Percentiles rank a stretch among this genome's conserved stretches.
phyloP scores from a whole-genome alignment of 176 grass and related monocot genomes.

The Musa troglodytarum region DNA sequence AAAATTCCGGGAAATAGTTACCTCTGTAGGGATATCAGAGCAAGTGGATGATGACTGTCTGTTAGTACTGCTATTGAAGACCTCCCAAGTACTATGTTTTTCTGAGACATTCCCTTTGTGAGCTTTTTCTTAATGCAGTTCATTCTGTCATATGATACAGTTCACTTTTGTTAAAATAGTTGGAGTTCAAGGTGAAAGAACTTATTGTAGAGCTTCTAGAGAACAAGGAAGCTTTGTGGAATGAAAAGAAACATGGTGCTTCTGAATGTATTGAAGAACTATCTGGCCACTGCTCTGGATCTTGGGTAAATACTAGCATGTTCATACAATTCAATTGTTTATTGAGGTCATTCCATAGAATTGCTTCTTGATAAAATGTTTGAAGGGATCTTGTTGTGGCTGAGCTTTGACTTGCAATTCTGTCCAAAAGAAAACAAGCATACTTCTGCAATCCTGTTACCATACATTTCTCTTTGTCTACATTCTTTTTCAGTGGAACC shows the following conservation, averaged over 20 bases:
- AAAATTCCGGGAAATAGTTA: constrained; percentile 47
- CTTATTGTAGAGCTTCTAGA: constrained; percentile 47
- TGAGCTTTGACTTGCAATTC: background rate
- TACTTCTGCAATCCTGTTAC: background rate
- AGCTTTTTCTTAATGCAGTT: constrained; percentile 2
- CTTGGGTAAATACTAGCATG: constrained; percentile 34
- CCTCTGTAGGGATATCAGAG: constrained; percentile 31
- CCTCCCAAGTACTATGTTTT: constrained; percentile 36
- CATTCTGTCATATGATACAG: background rate
- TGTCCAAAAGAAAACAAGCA: background rate
- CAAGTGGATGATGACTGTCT: constrained; percentile 46
- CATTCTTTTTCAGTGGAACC: background rate
- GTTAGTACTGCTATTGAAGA: constrained; percentile 49
- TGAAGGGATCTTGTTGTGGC: background rate
- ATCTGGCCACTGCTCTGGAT: constrained; percentile 36
- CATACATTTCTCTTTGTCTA: background rate
- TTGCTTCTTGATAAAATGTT: background rate
- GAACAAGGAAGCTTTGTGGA: constrained; percentile 50
- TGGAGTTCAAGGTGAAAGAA: constrained; percentile 59
- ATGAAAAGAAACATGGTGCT: constrained; percentile 44
- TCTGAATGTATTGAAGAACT: constrained; percentile 52
- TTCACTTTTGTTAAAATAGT: constrained; percentile 23
- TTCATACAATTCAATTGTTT: background rate
- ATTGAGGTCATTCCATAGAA: background rate
- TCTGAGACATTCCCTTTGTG: constrained; percentile 4